Evolutionary conservation across 805 yeast genomes (phyloP).

Genomic region (Zygoascus flipseniorum): DNA sequence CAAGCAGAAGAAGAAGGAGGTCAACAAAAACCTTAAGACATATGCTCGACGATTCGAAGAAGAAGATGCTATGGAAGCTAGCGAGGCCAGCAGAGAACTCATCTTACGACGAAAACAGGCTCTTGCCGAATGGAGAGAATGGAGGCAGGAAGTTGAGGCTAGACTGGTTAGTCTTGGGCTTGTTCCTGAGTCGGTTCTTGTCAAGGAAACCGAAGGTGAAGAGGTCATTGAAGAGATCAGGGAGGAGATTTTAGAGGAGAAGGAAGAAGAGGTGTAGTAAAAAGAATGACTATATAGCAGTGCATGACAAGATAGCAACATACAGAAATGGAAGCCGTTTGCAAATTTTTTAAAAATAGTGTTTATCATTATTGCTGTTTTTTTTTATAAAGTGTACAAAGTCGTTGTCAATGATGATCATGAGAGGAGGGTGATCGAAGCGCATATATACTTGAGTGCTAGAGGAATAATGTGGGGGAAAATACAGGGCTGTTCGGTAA

Average conservation of each 20-base stretch:
- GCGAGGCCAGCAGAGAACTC: constrained; percentile 82
- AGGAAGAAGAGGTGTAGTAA: constrained; percentile 29
- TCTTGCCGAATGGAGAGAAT: constrained; percentile 77
- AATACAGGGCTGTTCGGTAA: too few relatives aligned
- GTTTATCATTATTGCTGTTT: not conserved
- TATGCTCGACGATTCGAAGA: constrained; percentile 91
- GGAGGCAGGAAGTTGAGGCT: constrained; percentile 50
- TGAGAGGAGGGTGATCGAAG: not conserved
- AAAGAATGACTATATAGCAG: constrained; percentile 1
- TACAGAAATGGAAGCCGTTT: not conserved
- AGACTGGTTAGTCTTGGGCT: constrained; percentile 41
- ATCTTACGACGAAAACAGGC: constrained; percentile 74
- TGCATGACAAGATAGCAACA: not conserved
- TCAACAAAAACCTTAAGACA: constrained; percentile 80
- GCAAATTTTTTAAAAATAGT: not conserved
- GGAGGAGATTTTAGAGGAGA: constrained; percentile 48
- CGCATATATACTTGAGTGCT: too few relatives aligned
- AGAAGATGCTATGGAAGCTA: constrained; percentile 91
- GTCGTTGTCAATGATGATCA: not conserved
- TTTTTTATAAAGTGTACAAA: not conserved
- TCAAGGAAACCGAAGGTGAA: constrained; percentile 40
- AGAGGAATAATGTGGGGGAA: too few relatives aligned
- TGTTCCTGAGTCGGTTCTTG: constrained; percentile 30
- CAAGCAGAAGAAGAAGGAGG: constrained; percentile 77
- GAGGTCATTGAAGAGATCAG: constrained; percentile 69